Evolutionary conservation across 306 rosid genomes (phyloP), one percentile per base, ranked within the genome.

Genomic region (Canavalia gladiata): DNA sequence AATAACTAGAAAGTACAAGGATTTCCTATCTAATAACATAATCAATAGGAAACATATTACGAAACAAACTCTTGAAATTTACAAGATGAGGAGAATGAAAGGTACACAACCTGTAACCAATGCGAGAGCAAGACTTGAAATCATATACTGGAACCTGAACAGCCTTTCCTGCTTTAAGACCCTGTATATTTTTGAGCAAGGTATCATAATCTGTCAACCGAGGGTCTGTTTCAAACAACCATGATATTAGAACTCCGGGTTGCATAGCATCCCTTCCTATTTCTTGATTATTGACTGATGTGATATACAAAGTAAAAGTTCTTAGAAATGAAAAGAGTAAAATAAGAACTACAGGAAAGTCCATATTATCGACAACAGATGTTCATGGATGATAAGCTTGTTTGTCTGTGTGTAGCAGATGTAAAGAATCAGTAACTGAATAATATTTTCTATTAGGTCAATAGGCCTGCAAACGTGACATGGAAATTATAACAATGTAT

Each of bases 191-290:
- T 82, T 91, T 85, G 7, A 95, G 98, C 93, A 95, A 84, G 62
- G 97, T 84, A 72, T 94, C 94, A 79, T 95, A 95, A 90, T 95
- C 99, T 35, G 99, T 90, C 88, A 95, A 82, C 80, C 99, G 99
- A 35, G 99, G 99, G 81, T 93, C 99, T 95, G 95, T 78, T 84
- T 52, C 83, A 87, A 90, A 84, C 76, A 72, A 75, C 72, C 58
- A 73, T 31, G 76, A 33, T 51, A 77, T 90, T 58, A 84, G 81
- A 84, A 75, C 54, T 78, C 79, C 55, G 49, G n/a, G 13, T 63
- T 57, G 71, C 72, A 75, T 67, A 80, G 79, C 85, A 82, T 50
- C 58, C 83, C 82, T 64, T 75, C 72, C 82, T 45, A 51, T 68
- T 76, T 70, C 66, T 73, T 69, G 12, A 60, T 68, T 66, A 80